Conservation (phyloP, 176 grass and related monocot species). For the Juncus inflexus region DNA sequence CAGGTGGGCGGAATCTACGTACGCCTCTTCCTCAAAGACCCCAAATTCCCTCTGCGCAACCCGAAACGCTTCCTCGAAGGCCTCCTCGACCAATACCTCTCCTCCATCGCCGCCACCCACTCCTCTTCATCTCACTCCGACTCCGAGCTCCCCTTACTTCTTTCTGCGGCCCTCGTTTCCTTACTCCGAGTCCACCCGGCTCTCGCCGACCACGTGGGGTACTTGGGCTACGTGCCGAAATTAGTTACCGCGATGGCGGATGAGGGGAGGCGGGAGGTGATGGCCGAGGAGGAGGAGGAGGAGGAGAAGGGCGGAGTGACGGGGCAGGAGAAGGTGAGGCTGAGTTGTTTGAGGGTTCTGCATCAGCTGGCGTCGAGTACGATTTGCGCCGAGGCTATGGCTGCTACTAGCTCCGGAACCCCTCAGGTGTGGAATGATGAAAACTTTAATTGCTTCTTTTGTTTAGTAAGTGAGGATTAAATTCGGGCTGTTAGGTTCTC, state of each 20-base stretch:
- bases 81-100: conserved; percentile 94
- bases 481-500: background rate
- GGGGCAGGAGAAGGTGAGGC: conserved; percentile 85
- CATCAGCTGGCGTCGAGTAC: conserved; percentile 98
- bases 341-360: conserved; percentile 91
- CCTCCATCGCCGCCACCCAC: conserved; percentile 92
- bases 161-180: conserved; percentile 93
- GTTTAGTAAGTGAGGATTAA: background rate
- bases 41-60: conserved; percentile 97
- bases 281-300: conserved; percentile 61
- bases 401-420: conserved; percentile 92
- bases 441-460: conserved; percentile 16
- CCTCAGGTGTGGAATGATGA: conserved; percentile 60
- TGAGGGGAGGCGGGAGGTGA: conserved; percentile 86
- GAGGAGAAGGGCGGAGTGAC: conserved; percentile 47
- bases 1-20: conserved; percentile 99
- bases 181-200: conserved; percentile 95
- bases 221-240: conserved; percentile 98
- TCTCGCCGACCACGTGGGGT: conserved; percentile 97
- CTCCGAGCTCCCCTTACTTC: conserved; percentile 82
- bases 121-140: conserved; percentile 67
- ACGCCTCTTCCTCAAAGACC: conserved; percentile 94
- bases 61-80: conserved; percentile 99
- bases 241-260: conserved; percentile 91
- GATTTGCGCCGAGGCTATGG: conserved; percentile 99